Evolutionary conservation across 1,284 basidiomycete genomes (phyloP).

Genomic region (Tilletiaria anomala): DNA sequence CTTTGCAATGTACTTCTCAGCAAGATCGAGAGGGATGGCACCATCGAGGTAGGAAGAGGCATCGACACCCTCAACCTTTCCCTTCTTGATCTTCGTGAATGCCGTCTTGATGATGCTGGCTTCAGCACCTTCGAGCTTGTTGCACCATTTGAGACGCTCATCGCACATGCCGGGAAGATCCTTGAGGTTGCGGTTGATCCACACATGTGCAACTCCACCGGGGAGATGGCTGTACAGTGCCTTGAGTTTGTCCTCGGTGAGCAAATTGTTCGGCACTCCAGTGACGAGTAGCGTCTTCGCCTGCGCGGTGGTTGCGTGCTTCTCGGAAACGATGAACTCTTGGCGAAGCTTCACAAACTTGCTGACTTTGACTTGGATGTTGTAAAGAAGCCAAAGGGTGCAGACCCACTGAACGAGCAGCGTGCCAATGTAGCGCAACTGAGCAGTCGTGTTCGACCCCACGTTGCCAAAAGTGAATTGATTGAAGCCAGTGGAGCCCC

Average conservation of each 20-base stretch:
- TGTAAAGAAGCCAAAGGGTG: constrained; percentile 58
- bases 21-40: constrained; percentile 14
- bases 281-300: constrained; percentile 78
- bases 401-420: constrained; percentile 31
- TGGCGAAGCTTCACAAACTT: constrained; percentile 71
- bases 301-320: constrained; percentile 60
- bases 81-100: constrained; percentile 47
- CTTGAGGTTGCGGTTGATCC: constrained; percentile 72
- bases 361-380: constrained; percentile 63
- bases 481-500: constrained; percentile 50
- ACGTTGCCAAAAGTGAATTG: constrained; percentile 54
- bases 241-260: constrained; percentile 52
- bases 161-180: constrained; percentile 70
- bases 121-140: constrained; percentile 72
- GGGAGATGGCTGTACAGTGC: constrained; percentile 60
- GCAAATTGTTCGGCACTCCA: constrained; percentile 66
- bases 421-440: constrained; percentile 47
- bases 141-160: constrained; percentile 57
- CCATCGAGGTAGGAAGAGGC: constrained; percentile 6
- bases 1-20: constrained; percentile 27
- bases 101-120: constrained; percentile 60
- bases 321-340: constrained; percentile 59
- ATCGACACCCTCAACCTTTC: constrained; percentile 16
- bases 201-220: constrained; percentile 71
- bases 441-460: neutral